A percentile compares a stretch with the other conserved stretches of the same genome.
Evolutionary conservation across 2,329 filamentous ascomycete genomes (phyloP).

Genomic region (Aspergillus udagawae): DNA sequence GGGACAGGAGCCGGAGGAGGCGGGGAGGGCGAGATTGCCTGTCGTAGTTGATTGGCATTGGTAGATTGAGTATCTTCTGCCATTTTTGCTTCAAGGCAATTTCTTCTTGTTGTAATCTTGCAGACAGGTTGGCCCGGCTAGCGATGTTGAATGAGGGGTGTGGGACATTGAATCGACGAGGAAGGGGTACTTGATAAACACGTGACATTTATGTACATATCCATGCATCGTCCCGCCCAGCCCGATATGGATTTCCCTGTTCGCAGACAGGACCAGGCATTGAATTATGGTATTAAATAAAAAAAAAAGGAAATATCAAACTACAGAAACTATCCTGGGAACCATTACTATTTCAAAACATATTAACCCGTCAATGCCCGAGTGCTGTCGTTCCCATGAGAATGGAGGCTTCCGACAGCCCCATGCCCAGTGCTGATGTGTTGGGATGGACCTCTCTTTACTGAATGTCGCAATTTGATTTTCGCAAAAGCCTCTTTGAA

Average conservation of each 20-base stretch:
- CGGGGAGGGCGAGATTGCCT: conserved; percentile 46
- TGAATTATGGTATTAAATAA: not conserved
- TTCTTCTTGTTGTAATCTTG: not conserved
- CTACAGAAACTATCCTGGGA: not conserved
- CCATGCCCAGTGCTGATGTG: not conserved
- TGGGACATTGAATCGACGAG: not conserved
- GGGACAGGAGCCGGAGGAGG: conserved; percentile 51
- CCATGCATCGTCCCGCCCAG: not conserved
- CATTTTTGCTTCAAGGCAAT: conserved; percentile 14
- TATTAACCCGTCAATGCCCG: conserved; percentile 9
- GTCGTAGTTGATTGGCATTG: conserved; percentile 11
- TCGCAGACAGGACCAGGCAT: not conserved
- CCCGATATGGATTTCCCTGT: not conserved
- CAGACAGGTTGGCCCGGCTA: conserved; percentile 4
- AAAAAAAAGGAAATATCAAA: not conserved
- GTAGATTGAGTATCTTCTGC: conserved; percentile 13
- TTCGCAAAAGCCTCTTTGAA: conserved; percentile 42
- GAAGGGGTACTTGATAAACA: not conserved
- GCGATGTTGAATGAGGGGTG: conserved; percentile 6
- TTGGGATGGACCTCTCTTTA: not conserved
- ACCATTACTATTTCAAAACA: not conserved
- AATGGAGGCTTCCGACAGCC: not conserved
- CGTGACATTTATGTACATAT: not conserved
- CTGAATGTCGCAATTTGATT: conserved; percentile 14
- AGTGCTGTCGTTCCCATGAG: conserved; percentile 10